Conservation (phyloP, 2,329 filamentous ascomycete genomes). For the Lasiodiplodia gonubiensis region DNA sequence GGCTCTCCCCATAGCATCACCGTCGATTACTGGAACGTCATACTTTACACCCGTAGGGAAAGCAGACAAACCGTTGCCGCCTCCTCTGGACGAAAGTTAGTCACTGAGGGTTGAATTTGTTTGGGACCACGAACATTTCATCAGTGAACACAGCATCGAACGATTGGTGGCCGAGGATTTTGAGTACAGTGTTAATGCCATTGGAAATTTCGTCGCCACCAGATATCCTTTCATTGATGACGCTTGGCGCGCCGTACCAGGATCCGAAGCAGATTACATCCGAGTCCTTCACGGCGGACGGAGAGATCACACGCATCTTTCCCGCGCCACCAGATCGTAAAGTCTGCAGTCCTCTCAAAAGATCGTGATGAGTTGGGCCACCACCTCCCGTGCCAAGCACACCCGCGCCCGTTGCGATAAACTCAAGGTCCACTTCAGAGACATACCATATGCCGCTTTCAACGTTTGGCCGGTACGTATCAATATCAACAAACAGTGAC, state of each 20-base stretch:
- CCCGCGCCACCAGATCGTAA: constrained; percentile 53
- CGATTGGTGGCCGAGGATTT: background rate
- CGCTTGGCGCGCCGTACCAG: constrained; percentile 54
- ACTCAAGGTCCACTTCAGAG: constrained; percentile 62
- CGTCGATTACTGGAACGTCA: constrained; percentile 4
- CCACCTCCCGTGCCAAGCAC: constrained; percentile 67
- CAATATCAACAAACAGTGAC: background rate
- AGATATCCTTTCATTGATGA: constrained; percentile 48
- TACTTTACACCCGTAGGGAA: background rate
- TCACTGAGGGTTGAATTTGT: background rate
- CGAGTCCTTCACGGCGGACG: constrained; percentile 46
- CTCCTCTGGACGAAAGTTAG: background rate
- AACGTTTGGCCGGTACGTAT: background rate
- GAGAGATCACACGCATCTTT: constrained; percentile 50
- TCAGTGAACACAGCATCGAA: background rate
- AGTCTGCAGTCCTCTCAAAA: constrained; percentile 40
- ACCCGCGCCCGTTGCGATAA: constrained; percentile 64
- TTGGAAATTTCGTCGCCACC: constrained; percentile 46
- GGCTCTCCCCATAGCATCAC: constrained; percentile 2
- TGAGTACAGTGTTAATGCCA: constrained; percentile 31
- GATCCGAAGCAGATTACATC: constrained; percentile 52
- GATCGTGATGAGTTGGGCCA: constrained; percentile 60
- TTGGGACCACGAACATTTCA: constrained; percentile 5
- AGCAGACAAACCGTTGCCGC: constrained; percentile 2
- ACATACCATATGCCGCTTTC: constrained; percentile 62